Percentiles rank a stretch among this genome's conserved stretches.
These are phyloP conservation scores for Candida palmyrensis DNA, from an alignment of 805 yeast genomes.

Conservation along the genomic window DNA sequence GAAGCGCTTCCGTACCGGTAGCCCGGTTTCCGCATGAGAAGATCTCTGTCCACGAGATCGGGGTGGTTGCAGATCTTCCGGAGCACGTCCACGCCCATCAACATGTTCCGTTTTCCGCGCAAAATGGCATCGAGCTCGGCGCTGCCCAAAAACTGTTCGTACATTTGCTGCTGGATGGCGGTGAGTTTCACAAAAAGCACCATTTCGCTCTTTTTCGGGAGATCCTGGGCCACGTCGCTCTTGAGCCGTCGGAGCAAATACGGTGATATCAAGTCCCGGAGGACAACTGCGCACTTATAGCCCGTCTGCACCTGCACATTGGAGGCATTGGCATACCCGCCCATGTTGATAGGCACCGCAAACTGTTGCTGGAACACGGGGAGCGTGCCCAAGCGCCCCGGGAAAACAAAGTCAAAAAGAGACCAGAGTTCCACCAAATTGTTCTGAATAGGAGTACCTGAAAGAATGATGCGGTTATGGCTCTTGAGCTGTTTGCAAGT, in stretches of 20 bases:
- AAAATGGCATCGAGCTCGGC: constrained; percentile 69
- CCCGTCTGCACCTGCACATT: constrained; percentile 96
- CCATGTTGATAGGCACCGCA: constrained; percentile 86
- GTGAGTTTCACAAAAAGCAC: constrained; percentile 90
- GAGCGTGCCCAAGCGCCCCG: constrained; percentile 89
- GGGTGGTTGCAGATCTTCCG: constrained; percentile 97
- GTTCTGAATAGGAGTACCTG: constrained; percentile 97
- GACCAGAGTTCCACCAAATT: constrained; percentile 92
- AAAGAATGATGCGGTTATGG: constrained; percentile 77
- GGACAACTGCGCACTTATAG: constrained; percentile 88
- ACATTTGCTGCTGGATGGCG: constrained; percentile 64
- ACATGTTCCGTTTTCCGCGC: constrained; percentile 72
- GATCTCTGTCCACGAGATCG: constrained; percentile 57
- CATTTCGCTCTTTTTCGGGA: constrained; percentile 91
- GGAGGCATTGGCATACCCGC: constrained; percentile 98
- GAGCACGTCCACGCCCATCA: constrained; percentile 84
- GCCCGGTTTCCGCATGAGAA: constrained; percentile 25
- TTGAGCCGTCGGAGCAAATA: constrained; percentile 83
- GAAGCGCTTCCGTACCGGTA: constrained; percentile 49
- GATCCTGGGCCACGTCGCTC: constrained; percentile 89
- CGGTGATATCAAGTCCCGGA: constrained; percentile 86
- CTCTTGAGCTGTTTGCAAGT: constrained; percentile 82
- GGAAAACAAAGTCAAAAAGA: constrained; percentile 88
- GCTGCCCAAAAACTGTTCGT: constrained; percentile 68
- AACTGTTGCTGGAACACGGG: constrained; percentile 94